Evolutionary conservation across 1,284 basidiomycete species (phyloP).

Genomic region (Rhizoctonia solani): DNA sequence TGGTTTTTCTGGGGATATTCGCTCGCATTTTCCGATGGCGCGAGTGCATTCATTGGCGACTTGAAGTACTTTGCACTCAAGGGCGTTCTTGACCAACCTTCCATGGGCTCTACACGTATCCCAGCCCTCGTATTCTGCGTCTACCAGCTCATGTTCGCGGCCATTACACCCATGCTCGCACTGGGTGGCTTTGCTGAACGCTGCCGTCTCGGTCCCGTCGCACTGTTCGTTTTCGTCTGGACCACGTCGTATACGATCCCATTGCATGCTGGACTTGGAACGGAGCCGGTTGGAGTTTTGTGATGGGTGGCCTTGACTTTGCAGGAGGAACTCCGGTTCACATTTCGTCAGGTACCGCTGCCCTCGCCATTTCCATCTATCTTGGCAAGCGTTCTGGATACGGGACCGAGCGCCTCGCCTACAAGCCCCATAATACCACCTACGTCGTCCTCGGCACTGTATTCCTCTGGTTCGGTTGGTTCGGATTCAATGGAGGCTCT

Average conservation of each 20-base stretch:
- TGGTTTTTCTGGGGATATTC: constrained; percentile 48
- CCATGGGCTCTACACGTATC: constrained; percentile 70
- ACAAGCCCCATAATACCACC: constrained; percentile 86
- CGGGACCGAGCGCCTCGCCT: constrained; percentile 87
- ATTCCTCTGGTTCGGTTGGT: constrained; percentile 99
- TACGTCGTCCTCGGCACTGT: constrained; percentile 92
- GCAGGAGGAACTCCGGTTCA: constrained; percentile 95
- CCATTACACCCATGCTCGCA: constrained; percentile 75
- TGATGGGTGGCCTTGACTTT: constrained; percentile 84
- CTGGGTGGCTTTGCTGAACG: constrained; percentile 93
- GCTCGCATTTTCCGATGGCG: constrained; percentile 48
- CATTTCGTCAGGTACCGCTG: constrained; percentile 88
- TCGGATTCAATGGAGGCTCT: constrained; percentile 83
- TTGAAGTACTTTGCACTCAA: constrained; percentile 78
- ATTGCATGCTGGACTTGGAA: constrained; percentile 97
- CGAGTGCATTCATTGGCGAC: constrained; percentile 38
- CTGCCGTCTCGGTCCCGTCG: constrained; percentile 79
- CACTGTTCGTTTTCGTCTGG: constrained; percentile 92
- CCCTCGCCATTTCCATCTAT: constrained; percentile 89
- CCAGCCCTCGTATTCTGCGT: constrained; percentile 86
- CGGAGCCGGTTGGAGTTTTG: constrained; percentile 79
- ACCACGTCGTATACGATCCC: constrained; percentile 91
- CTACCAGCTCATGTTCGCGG: constrained; percentile 90
- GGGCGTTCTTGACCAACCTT: constrained; percentile 76
- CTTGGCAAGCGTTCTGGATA: constrained; percentile 83